These are phyloP conservation scores for Hygrophorus pudorinus DNA, from an alignment of 768 basidiomycete genomes.

Conservation along the genomic window DNA sequence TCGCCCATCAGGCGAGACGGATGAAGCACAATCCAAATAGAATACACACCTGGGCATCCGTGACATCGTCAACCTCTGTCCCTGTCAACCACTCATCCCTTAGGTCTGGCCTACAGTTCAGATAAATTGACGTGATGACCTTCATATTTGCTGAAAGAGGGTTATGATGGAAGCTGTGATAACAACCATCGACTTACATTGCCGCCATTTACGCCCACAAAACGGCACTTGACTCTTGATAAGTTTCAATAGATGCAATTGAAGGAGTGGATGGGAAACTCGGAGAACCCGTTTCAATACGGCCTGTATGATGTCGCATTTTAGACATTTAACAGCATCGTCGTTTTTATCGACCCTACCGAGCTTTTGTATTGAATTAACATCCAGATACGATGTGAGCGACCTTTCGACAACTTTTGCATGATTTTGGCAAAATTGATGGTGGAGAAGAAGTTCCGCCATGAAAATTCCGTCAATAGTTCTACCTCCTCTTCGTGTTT, in stretches of 20 bases:
- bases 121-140: conserved; percentile 95
- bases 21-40: neutral
- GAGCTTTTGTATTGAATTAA: conserved; percentile 98
- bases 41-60: conserved; percentile 73
- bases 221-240: conserved; percentile 99
- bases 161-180: conserved; percentile 4
- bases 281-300: conserved; percentile 91
- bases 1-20: conserved; percentile 7
- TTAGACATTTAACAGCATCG: conserved; percentile 9
- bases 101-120: conserved; percentile 93
- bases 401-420: conserved; percentile 94
- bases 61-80: conserved; percentile 81
- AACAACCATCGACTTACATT: conserved; percentile 46
- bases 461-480: conserved; percentile 87
- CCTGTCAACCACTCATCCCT: conserved; percentile 97
- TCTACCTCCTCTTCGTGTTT: conserved; percentile 83
- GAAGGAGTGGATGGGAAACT: conserved; percentile 89
- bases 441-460: conserved; percentile 94
- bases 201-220: conserved; percentile 95
- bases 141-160: conserved; percentile 86
- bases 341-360: conserved; percentile 34
- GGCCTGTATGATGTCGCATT: conserved; percentile 39
- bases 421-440: conserved; percentile 98
- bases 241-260: conserved; percentile 89
- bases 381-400: conserved; percentile 91